These are phyloP conservation scores for Marasmius fiardii DNA, from an alignment of 1,284 basidiomycete species.

Conservation along the genomic window DNA sequence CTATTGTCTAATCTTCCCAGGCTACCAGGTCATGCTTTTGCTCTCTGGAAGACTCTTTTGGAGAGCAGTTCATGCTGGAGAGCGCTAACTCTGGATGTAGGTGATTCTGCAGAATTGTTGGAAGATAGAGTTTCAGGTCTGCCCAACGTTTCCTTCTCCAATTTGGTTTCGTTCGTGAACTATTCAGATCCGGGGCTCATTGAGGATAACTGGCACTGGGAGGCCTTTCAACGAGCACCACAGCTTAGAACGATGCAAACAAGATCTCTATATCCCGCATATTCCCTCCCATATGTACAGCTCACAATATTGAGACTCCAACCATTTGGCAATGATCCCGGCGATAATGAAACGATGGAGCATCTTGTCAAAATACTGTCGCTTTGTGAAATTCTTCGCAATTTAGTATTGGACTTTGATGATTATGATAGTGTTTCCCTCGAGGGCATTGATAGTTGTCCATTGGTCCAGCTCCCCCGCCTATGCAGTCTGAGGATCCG, in stretches of 20 bases:
- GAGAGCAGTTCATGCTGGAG: neutral
- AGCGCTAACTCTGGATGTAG: neutral
- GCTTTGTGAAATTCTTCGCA: no score
- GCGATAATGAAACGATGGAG: no score
- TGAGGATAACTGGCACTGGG: neutral
- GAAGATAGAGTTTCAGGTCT: no score
- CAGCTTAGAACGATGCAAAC: neutral
- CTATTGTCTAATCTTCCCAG: neutral
- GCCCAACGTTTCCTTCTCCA: neutral
- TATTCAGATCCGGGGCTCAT: neutral
- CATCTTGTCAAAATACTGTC: no score
- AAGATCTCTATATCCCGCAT: neutral
- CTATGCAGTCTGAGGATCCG: no score
- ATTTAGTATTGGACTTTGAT: no score
- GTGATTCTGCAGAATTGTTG: neutral
- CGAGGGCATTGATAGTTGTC: no score
- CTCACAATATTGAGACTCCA: neutral
- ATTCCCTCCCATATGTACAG: neutral
- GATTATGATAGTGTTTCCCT: no score
- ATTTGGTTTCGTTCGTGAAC: neutral
- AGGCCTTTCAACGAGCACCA: neutral
- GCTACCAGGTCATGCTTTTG: no score
- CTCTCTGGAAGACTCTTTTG: no score
- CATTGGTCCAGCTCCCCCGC: no score
- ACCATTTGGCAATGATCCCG: no score